Evolutionary conservation across 192 early-diverging fungal species (phyloP).

Genomic region (Kappamyces sp.): DNA sequence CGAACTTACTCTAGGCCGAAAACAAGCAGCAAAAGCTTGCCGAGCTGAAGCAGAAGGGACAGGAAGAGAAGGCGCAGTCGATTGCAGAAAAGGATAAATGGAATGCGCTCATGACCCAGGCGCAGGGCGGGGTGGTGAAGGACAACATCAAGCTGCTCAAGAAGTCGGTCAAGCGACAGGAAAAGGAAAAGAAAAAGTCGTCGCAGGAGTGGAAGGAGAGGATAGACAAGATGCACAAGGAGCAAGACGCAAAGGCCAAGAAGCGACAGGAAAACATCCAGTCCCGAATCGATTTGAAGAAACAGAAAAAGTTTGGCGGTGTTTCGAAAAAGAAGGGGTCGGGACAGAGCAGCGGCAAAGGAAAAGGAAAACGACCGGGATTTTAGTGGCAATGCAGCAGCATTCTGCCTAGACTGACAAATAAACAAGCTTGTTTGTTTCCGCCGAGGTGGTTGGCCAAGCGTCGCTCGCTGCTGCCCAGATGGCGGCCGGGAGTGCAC

Average conservation of each 20-base stretch:
- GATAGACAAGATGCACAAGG: conserved; percentile 53
- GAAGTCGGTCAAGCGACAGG: conserved; percentile 82
- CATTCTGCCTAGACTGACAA: no score
- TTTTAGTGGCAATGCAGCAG: no score
- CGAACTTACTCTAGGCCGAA: conserved; percentile 36
- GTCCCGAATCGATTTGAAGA: conserved; percentile 69
- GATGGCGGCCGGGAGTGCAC: no score
- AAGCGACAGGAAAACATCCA: conserved; percentile 84
- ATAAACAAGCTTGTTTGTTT: no score
- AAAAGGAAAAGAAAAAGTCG: conserved; percentile 80
- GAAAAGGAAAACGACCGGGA: no score
- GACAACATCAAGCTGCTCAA: conserved; percentile 86
- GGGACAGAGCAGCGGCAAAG: no score
- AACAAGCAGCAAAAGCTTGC: conserved; percentile 70
- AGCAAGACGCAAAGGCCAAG: conserved; percentile 63
- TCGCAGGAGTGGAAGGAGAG: conserved; percentile 77
- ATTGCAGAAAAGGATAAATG: conserved; percentile 75
- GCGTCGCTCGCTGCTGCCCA: no score
- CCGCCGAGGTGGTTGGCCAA: no score
- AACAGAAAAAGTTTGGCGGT: conserved; percentile 62
- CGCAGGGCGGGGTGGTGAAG: conserved; percentile 85
- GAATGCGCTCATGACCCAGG: conserved; percentile 71
- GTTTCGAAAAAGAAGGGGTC: background rate
- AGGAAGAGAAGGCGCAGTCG: conserved; percentile 43
- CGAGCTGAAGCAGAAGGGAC: conserved; percentile 59